Evolutionary conservation across 345 rosid species (phyloP).

Genomic region (Rhodamnia argentea): DNA sequence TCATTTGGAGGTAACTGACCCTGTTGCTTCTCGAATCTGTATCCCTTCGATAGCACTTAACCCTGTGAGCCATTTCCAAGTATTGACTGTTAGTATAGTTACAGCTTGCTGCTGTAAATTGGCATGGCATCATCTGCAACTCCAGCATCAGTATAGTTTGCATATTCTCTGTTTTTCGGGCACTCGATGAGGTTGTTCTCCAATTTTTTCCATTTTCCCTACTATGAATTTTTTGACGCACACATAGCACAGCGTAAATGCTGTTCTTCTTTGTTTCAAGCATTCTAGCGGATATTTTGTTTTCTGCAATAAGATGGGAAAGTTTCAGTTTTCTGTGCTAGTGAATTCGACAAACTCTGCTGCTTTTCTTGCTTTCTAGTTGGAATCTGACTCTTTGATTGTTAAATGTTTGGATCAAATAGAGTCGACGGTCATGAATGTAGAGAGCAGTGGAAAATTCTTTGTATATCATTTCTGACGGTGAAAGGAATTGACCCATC

Average conservation of each 20-base stretch:
- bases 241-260: background rate
- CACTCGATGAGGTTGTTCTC: background rate
- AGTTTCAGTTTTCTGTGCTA: background rate
- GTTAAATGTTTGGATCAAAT: background rate
- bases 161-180: background rate
- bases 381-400: background rate
- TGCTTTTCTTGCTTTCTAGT: background rate
- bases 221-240: background rate
- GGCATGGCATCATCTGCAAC: background rate
- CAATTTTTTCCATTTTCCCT: background rate
- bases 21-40: background rate
- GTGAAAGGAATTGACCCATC: background rate
- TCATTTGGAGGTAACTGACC: background rate
- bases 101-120: background rate
- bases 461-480: background rate
- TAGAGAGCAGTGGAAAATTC: background rate
- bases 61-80: background rate
- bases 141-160: background rate
- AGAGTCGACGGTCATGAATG: background rate
- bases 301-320: background rate
- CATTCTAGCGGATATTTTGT: background rate
- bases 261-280: background rate
- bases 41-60: background rate
- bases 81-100: background rate
- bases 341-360: background rate